Percentiles rank a stretch among this genome's conserved stretches.
Evolutionary conservation across 139 green algal species (phyloP).

Genomic region (Micractinium conductrix): DNA sequence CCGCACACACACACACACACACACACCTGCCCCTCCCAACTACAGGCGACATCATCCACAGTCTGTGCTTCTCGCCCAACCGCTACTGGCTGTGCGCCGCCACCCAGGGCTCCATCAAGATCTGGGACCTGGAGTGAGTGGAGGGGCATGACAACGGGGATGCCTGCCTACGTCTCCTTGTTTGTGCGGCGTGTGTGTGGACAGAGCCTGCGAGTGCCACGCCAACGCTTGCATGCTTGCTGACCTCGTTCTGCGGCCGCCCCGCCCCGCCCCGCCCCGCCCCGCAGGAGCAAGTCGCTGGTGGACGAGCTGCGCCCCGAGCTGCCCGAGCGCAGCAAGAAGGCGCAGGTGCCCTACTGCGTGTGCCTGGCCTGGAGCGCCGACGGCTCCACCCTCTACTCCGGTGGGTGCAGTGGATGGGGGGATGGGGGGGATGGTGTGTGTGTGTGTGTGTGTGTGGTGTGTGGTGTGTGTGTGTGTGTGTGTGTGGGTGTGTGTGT

Average conservation of each 20-base stretch:
- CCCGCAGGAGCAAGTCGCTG: conserved; percentile 79
- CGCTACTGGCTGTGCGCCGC: conserved; percentile 99
- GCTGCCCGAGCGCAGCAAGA: conserved; percentile 44
- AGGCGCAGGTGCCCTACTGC: conserved; percentile 82
- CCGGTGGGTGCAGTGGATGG: no score
- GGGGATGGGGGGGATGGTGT: no score
- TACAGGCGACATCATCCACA: conserved; percentile 98
- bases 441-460: no score
- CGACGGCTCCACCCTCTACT: conserved; percentile 96
- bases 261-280: no score
- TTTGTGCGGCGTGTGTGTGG: not conserved
- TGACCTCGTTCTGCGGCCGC: conserved; percentile 67
- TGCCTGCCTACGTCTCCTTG: no score
- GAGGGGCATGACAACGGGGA: no score
- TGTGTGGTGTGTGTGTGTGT: no score
- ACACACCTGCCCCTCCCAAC: no score
- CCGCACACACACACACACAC: no score
- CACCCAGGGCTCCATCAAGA: conserved; percentile 87
- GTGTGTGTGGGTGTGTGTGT: no score
- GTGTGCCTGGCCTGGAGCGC: conserved; percentile 95
- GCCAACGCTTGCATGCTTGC: not conserved
- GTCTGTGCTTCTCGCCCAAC: conserved; percentile 98
- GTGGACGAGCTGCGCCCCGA: conserved; percentile 91
- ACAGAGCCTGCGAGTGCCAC: not conserved
- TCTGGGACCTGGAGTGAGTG: conserved; percentile 40